Percentiles rank a stretch among this genome's conserved stretches.
These are phyloP conservation scores for Veloboletus limbatus DNA, from an alignment of 1,284 basidiomycete species.

Conservation along the genomic window DNA sequence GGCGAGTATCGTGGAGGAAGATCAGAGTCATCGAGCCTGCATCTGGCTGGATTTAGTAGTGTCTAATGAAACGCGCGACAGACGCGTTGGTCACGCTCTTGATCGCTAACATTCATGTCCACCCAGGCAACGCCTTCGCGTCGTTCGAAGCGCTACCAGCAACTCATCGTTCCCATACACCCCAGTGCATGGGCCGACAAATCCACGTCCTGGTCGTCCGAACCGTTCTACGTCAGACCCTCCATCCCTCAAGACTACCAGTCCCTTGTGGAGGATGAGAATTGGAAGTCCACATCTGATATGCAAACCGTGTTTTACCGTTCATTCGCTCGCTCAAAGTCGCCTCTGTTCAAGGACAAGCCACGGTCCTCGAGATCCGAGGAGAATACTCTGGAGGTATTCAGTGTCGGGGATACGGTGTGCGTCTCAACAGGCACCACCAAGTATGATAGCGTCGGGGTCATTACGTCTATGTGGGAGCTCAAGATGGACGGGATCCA, in stretches of 20 bases:
- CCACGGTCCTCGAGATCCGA: slow-evolving; percentile 24
- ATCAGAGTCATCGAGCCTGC: neutral
- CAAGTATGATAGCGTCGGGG: slow-evolving; percentile 55
- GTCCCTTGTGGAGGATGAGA: slow-evolving; percentile 37
- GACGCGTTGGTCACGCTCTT: slow-evolving; percentile 20
- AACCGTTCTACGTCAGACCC: slow-evolving; percentile 39
- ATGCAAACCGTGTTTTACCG: slow-evolving; percentile 31
- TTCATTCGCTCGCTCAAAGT: slow-evolving; percentile 31
- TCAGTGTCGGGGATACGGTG: slow-evolving; percentile 61
- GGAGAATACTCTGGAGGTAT: slow-evolving; percentile 32
- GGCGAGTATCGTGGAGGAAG: slow-evolving; percentile 2
- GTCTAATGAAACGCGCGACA: slow-evolving; percentile 23
- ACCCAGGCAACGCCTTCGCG: slow-evolving; percentile 35
- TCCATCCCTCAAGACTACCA: slow-evolving; percentile 32
- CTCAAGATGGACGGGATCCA: slow-evolving; percentile 28
- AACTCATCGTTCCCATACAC: slow-evolving; percentile 42
- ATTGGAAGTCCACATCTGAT: slow-evolving; percentile 18
- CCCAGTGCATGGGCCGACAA: slow-evolving; percentile 29
- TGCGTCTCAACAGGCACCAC: slow-evolving; percentile 54
- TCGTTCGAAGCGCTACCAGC: slow-evolving; percentile 54
- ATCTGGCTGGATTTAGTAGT: slow-evolving; percentile 1
- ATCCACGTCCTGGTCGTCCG: slow-evolving; percentile 41
- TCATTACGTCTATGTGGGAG: slow-evolving; percentile 67
- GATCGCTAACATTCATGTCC: slow-evolving; percentile 17
- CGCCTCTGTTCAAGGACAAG: slow-evolving; percentile 18